Conservation (phyloP, 495 filamentous ascomycete species). For the Chaetomium fimeti region DNA sequence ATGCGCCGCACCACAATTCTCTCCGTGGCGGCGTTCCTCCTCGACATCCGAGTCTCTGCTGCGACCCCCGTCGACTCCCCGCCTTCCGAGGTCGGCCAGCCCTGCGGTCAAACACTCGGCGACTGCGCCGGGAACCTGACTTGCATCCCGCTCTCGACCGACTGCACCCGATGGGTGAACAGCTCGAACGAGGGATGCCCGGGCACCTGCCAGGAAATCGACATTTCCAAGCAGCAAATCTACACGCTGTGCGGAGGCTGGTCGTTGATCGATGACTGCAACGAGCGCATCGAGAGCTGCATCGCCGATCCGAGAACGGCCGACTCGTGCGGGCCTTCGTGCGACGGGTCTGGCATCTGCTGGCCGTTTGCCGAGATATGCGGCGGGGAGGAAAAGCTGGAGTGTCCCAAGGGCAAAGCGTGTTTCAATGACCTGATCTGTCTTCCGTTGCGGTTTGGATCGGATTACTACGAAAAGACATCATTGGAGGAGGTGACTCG, state of each 20-base stretch:
- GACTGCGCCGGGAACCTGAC: conserved; percentile 22
- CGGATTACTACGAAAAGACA: conserved; percentile 23
- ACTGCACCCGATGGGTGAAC: conserved; percentile 18
- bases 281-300: conserved; percentile 21
- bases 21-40: neutral
- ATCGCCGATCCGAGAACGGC: conserved; percentile 16
- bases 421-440: conserved; percentile 22
- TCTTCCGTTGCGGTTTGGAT: conserved; percentile 27
- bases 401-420: conserved; percentile 15
- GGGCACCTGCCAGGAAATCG: conserved; percentile 22
- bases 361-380: conserved; percentile 17
- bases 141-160: conserved; percentile 22
- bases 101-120: conserved; percentile 15
- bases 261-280: conserved; percentile 21
- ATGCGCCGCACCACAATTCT: neutral
- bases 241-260: conserved; percentile 29
- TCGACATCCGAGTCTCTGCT: neutral
- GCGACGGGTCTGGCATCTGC: conserved; percentile 24
- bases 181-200: conserved; percentile 4
- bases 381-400: neutral
- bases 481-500: conserved; percentile 14
- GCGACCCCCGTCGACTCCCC: neutral
- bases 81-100: neutral
- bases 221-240: conserved; percentile 15
- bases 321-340: conserved; percentile 21